A percentile compares a stretch with the other conserved stretches of the same genome.
Evolutionary conservation across 352 stramenopile genomes (phyloP).

Genomic region (Thalassiosira mediterranea): DNA sequence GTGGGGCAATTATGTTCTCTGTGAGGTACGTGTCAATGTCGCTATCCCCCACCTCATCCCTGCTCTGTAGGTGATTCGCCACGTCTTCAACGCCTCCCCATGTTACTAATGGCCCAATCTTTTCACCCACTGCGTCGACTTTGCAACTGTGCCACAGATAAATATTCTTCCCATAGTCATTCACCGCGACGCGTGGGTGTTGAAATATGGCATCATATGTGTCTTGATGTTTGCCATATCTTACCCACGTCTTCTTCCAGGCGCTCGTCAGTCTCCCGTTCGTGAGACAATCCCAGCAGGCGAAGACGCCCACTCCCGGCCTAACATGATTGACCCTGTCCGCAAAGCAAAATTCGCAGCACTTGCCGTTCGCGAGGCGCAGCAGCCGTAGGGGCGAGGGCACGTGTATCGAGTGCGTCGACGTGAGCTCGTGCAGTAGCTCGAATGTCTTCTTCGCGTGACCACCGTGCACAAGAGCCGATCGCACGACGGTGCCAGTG

Average conservation of each 20-base stretch:
- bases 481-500: conserved; percentile 7
- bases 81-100: conserved; percentile 9
- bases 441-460: conserved; percentile 1
- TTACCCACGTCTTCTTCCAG: conserved; percentile 11
- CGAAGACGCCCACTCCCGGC: conserved; percentile 9
- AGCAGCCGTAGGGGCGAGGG: conserved; percentile 6
- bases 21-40: conserved; percentile 9
- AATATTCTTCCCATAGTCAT: conserved; percentile 7
- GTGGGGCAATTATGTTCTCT: neutral
- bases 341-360: conserved; percentile 6
- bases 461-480: conserved; percentile 5
- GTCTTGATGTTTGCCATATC: neutral
- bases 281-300: conserved; percentile 11
- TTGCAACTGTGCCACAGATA: neutral
- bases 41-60: no score
- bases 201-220: conserved; percentile 11
- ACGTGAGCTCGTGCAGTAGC: conserved; percentile 2
- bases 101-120: conserved; percentile 8
- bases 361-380: conserved; percentile 9
- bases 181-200: conserved; percentile 3
- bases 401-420: conserved; percentile 4
- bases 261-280: conserved; percentile 10
- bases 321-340: conserved; percentile 9
- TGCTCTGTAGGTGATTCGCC: neutral
- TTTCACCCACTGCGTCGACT: conserved; percentile 6